phyloP scores from a whole-genome alignment of 331 rosid species.

The Spiraea crenata region DNA sequence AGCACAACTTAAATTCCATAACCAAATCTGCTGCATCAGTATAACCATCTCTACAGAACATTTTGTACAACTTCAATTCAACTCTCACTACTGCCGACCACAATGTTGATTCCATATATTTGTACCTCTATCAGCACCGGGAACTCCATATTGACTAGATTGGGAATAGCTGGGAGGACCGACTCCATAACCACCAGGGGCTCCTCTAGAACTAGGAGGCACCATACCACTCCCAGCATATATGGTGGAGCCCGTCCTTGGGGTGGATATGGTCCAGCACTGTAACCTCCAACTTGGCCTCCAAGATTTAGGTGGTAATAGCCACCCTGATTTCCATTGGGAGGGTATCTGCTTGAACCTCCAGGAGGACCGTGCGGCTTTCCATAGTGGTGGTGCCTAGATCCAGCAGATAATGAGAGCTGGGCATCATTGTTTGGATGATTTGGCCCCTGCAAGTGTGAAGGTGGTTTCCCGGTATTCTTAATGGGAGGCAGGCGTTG shows the following conservation, averaged over 20 bases:
- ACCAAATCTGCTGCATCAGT: neutral
- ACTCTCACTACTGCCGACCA: constrained; percentile 20
- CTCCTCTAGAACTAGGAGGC: constrained; percentile 60
- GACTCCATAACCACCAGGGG: constrained; percentile 48
- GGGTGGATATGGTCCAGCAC: constrained; percentile 63
- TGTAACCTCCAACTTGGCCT: constrained; percentile 52
- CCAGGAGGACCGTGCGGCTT: constrained; percentile 60
- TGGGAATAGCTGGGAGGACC: constrained; percentile 41
- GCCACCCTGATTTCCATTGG: constrained; percentile 51
- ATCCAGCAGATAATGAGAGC: constrained; percentile 50
- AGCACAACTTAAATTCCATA: neutral
- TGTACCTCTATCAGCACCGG: constrained; percentile 17
- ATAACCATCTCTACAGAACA: neutral
- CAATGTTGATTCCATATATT: constrained; percentile 16
- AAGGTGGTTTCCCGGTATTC: constrained; percentile 40
- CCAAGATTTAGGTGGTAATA: constrained; percentile 49
- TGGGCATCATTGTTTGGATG: constrained; percentile 46
- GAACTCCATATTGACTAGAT: constrained; percentile 23
- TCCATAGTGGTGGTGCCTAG: constrained; percentile 54
- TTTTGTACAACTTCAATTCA: too few relatives aligned
- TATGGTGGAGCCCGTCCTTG: constrained; percentile 66
- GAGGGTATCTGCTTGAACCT: constrained; percentile 57
- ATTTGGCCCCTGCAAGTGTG: constrained; percentile 47
- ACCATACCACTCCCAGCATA: constrained; percentile 51
- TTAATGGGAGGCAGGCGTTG: constrained; percentile 61